Conservation (phyloP, 2,329 filamentous ascomycete species). For the Botrytis medusae region DNA sequence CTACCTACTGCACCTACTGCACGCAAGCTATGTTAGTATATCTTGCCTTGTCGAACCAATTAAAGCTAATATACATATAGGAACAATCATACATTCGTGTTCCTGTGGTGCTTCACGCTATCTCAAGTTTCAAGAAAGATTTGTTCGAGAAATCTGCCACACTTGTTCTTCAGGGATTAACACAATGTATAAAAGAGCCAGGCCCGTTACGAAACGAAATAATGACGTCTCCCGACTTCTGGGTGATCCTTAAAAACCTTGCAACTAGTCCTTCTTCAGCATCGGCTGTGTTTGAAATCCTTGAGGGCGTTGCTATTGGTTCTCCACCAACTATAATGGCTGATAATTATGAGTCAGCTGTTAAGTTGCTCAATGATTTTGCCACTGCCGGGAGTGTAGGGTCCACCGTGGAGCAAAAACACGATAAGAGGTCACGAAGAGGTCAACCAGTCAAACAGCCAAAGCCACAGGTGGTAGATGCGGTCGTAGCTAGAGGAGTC, state of each 20-base stretch:
- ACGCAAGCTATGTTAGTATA: slow-evolving; percentile 75
- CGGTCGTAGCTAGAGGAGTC: slow-evolving; percentile 72
- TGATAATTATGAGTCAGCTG: slow-evolving; percentile 91
- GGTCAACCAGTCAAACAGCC: slow-evolving; percentile 47
- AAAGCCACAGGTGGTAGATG: slow-evolving; percentile 54
- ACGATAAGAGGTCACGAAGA: slow-evolving; percentile 52
- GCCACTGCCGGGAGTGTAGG: slow-evolving; percentile 77
- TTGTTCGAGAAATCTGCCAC: slow-evolving; percentile 73
- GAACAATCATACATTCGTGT: slow-evolving; percentile 89
- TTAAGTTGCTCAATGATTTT: slow-evolving; percentile 84
- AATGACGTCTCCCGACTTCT: slow-evolving; percentile 95
- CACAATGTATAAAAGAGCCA: slow-evolving; percentile 74
- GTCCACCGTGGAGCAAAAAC: slow-evolving; percentile 66
- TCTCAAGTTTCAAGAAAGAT: slow-evolving; percentile 82
- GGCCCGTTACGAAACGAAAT: slow-evolving; percentile 84
- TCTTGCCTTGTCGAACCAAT: slow-evolving; percentile 23
- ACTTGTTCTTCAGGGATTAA: slow-evolving; percentile 75
- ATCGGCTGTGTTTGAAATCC: slow-evolving; percentile 79
- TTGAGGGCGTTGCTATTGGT: slow-evolving; percentile 73
- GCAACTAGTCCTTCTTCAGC: slow-evolving; percentile 69
- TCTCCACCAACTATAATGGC: slow-evolving; percentile 80
- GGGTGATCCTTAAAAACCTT: slow-evolving; percentile 81
- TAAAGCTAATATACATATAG: slow-evolving; percentile 46
- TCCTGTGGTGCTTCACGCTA: slow-evolving; percentile 85
- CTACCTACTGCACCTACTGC: slow-evolving; percentile 80